Evolutionary conservation across 1,139 yeast species (phyloP).

Genomic region (Pneumocystis oryctolagi): DNA sequence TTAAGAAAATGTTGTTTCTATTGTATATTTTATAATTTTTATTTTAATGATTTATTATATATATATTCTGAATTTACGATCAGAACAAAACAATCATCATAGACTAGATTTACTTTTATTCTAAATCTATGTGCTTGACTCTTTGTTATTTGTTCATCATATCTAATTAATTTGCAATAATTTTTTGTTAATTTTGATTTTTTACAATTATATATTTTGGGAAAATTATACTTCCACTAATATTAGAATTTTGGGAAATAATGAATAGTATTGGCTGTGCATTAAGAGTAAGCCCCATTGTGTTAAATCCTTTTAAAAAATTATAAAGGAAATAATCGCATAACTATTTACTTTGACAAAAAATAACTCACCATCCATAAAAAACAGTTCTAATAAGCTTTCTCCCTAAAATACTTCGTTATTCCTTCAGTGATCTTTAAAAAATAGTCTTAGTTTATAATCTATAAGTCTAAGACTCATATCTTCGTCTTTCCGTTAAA

Average conservation of each 20-base stretch:
- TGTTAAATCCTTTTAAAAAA: not conserved
- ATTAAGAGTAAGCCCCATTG: constrained; percentile 1
- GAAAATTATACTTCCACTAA: not conserved
- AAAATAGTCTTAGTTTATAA: not conserved
- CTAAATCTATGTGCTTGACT: not conserved
- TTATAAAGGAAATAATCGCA: not conserved
- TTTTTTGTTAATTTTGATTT: not conserved
- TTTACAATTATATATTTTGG: not conserved
- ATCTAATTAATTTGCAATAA: not conserved
- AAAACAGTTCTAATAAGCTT: not conserved
- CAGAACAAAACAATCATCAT: constrained; percentile 1
- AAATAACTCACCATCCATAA: not conserved
- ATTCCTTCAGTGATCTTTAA: not conserved
- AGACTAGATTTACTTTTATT: not conserved
- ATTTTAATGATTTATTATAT: not conserved
- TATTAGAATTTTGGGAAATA: not conserved
- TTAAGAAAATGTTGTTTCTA: not conserved
- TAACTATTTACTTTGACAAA: constrained; percentile 1
- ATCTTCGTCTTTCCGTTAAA: not conserved
- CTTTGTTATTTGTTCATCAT: not conserved
- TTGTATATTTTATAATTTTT: not conserved
- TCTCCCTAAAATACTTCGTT: not conserved
- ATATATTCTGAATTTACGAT: not conserved
- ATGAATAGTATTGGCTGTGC: not conserved
- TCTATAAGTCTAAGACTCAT: not conserved